These are phyloP conservation scores for Plenodomus tracheiphilus DNA, from an alignment of 2,329 filamentous ascomycete species.

Conservation along the genomic window DNA sequence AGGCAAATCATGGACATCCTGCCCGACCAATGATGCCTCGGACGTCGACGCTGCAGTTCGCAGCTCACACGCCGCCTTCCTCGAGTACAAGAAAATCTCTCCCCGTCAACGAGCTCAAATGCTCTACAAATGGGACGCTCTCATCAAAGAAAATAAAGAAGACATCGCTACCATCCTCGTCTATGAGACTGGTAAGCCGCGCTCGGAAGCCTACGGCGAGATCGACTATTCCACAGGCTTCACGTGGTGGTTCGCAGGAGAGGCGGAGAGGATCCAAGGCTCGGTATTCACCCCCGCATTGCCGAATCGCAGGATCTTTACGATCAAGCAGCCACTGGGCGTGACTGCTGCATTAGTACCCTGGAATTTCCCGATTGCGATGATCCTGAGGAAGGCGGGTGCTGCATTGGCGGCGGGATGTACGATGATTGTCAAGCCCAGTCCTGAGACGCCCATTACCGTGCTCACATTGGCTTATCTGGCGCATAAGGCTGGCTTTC, in stretches of 20 bases:
- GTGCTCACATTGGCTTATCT: conserved; percentile 44
- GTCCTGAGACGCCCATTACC: conserved; percentile 47
- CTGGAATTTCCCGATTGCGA: conserved; percentile 72
- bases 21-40: conserved; percentile 54
- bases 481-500: conserved; percentile 51
- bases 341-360: conserved; percentile 70
- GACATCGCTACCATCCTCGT: conserved; percentile 67
- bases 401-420: conserved; percentile 72
- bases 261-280: conserved; percentile 66
- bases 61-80: conserved; percentile 63
- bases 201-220: conserved; percentile 56
- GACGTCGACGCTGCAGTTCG: conserved; percentile 66
- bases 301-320: conserved; percentile 67
- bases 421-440: conserved; percentile 65
- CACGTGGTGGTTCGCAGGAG: conserved; percentile 62
- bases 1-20: conserved; percentile 54
- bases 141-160: conserved; percentile 65
- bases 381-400: conserved; percentile 69
- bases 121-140: conserved; percentile 66
- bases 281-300: conserved; percentile 62
- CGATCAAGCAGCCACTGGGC: conserved; percentile 74
- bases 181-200: conserved; percentile 61
- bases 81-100: conserved; percentile 62
- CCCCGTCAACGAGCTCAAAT: conserved; percentile 64
- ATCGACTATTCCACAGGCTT: conserved; percentile 59